Conservation (phyloP, 352 stramenopile genomes). For the Bremia lactucae region DNA sequence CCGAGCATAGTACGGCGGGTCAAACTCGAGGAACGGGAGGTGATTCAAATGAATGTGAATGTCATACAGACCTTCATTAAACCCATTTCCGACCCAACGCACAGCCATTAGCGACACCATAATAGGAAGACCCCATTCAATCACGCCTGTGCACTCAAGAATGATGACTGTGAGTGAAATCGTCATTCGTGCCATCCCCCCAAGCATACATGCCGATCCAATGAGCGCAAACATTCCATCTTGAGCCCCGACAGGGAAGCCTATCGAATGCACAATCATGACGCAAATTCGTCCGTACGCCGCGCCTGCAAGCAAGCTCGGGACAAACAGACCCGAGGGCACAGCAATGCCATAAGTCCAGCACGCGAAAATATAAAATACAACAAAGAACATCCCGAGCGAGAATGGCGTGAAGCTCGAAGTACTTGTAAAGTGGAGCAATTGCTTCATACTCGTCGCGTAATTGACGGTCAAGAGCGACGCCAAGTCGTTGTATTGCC, state of each 20-base stretch:
- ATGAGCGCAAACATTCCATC: conserved; percentile 96
- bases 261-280: conserved; percentile 47
- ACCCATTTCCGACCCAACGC: conserved; percentile 94
- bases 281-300: conserved; percentile 87
- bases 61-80: conserved; percentile 98
- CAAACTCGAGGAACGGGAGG: conserved; percentile 94
- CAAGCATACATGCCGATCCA: conserved; percentile 90
- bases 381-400: conserved; percentile 92
- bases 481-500: conserved; percentile 96
- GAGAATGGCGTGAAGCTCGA: conserved; percentile 89
- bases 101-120: conserved; percentile 97
- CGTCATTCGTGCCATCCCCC: conserved; percentile 95
- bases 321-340: conserved; percentile 95
- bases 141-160: conserved; percentile 96
- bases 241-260: conserved; percentile 54
- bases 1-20: conserved; percentile 77
- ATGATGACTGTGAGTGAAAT: conserved; percentile 98
- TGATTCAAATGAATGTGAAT: conserved; percentile 97
- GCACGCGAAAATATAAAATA: conserved; percentile 89
- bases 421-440: conserved; percentile 92
- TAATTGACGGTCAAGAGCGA: conserved; percentile 93
- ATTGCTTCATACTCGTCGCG: conserved; percentile 90
- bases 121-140: conserved; percentile 96
- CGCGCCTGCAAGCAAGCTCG: conserved; percentile 90
- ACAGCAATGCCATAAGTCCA: conserved; percentile 95